Conservation (phyloP, 2,329 filamentous ascomycete genomes). For the Alternaria metachromatica region DNA sequence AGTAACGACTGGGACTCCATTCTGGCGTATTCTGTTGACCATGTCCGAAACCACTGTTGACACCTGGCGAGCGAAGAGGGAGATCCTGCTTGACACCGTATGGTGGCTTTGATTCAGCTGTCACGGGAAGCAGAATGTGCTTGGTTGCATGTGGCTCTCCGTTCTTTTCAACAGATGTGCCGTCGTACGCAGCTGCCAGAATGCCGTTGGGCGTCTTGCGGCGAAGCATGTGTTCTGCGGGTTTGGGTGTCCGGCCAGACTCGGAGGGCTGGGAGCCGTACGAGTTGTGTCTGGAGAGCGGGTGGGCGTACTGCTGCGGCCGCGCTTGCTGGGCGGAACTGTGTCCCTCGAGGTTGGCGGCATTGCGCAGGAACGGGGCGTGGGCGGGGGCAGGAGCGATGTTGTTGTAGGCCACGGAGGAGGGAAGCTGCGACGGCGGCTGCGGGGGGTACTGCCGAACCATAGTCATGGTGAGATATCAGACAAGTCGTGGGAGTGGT, state of each 20-base stretch:
- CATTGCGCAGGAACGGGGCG: constrained; percentile 36
- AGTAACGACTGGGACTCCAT: constrained; percentile 47
- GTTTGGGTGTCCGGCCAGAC: constrained; percentile 35
- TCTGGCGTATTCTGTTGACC: constrained; percentile 33
- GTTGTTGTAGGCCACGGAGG: constrained; percentile 32
- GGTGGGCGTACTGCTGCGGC: constrained; percentile 50
- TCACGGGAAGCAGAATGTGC: constrained; percentile 77
- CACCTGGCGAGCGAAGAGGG: constrained; percentile 41
- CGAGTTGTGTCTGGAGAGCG: constrained; percentile 48
- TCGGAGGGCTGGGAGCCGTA: constrained; percentile 41
- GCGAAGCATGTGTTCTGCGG: constrained; percentile 77
- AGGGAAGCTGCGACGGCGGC: constrained; percentile 39
- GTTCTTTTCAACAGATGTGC: constrained; percentile 74
- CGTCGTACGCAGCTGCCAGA: constrained; percentile 89
- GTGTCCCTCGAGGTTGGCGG: constrained; percentile 30
- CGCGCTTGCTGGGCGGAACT: constrained; percentile 30
- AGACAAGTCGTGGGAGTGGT: neutral
- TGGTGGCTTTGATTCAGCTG: constrained; percentile 50
- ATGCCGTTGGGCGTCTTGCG: constrained; percentile 96
- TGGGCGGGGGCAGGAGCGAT: constrained; percentile 32
- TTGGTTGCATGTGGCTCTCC: constrained; percentile 80
- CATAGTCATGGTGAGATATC: constrained; percentile 46
- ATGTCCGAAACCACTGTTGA: constrained; percentile 22
- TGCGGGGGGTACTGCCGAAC: constrained; percentile 47
- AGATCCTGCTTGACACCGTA: constrained; percentile 47